Evolutionary conservation across 2,329 filamentous ascomycete genomes (phyloP).

Genomic region (Cercospora citrullina): DNA sequence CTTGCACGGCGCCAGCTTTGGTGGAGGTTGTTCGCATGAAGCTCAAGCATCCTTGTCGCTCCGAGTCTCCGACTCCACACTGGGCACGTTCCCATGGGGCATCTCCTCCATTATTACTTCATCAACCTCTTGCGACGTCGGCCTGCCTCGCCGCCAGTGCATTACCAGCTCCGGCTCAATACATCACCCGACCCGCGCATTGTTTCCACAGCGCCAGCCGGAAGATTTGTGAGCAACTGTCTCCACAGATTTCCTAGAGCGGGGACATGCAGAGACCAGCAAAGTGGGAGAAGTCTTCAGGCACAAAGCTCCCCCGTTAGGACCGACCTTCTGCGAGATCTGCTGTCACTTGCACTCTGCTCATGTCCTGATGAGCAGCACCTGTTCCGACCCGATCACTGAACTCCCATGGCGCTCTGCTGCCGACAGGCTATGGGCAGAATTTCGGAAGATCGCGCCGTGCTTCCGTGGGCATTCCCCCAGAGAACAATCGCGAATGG

Average conservation of each 20-base stretch:
- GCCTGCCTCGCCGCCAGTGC: background rate
- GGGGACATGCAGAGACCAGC: background rate
- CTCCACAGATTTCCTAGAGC: background rate
- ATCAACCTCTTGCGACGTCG: background rate
- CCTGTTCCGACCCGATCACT: background rate
- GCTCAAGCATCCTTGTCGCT: too few species aligned
- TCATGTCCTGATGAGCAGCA: background rate
- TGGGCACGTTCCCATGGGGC: background rate
- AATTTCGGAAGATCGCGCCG: background rate
- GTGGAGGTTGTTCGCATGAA: too few species aligned
- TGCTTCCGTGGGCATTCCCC: background rate
- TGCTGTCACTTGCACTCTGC: background rate
- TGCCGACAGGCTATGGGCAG: background rate
- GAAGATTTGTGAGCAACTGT: background rate
- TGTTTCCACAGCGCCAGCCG: background rate
- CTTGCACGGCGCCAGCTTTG: too few species aligned
- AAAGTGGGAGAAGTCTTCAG: background rate
- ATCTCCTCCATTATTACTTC: background rate
- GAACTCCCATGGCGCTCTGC: background rate
- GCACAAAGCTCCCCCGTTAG: background rate
- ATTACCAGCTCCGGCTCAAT: background rate
- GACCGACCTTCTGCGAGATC: background rate
- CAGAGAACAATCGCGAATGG: too few species aligned
- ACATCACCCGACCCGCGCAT: background rate
- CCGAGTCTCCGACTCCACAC: background rate